phyloP scores from a whole-genome alignment of 164 flowering plant genomes.

The Nymphaea thermarum region DNA sequence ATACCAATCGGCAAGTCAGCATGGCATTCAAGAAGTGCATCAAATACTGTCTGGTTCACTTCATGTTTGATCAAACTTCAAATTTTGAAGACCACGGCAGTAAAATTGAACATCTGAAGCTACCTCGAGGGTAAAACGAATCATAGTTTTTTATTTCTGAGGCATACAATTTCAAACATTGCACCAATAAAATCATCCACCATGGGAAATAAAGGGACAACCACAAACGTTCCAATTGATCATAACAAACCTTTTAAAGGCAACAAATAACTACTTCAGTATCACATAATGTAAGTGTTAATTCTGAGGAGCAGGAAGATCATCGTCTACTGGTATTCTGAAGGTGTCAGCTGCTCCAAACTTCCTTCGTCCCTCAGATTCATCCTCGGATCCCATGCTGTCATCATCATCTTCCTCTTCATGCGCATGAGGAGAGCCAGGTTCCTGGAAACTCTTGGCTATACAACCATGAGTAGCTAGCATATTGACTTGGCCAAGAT shows the following conservation, averaged over 20 bases:
- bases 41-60: too few relatives aligned
- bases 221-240: not conserved
- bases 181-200: not conserved
- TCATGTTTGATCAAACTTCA: too few relatives aligned
- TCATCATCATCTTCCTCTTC: slow-evolving; percentile 25
- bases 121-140: too few relatives aligned
- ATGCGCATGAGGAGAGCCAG: slow-evolving; percentile 8
- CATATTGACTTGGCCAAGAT: slow-evolving; percentile 71
- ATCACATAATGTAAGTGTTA: too few relatives aligned
- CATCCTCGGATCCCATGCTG: slow-evolving; percentile 23
- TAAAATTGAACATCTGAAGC: too few relatives aligned
- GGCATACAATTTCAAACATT: not conserved
- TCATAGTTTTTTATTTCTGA: too few relatives aligned
- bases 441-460: slow-evolving; percentile 51
- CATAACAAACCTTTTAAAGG: not conserved
- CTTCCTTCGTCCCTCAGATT: slow-evolving; percentile 45
- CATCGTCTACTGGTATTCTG: slow-evolving; percentile 58
- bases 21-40: too few relatives aligned
- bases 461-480: slow-evolving; percentile 51
- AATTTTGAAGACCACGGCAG: too few relatives aligned
- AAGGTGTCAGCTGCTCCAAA: slow-evolving; percentile 95
- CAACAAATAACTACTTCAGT: too few relatives aligned
- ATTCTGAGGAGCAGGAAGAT: slow-evolving; percentile 19
- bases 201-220: not conserved
- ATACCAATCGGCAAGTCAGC: too few relatives aligned